Conservation (phyloP, 768 basidiomycete genomes). For the Russula compacta region DNA sequence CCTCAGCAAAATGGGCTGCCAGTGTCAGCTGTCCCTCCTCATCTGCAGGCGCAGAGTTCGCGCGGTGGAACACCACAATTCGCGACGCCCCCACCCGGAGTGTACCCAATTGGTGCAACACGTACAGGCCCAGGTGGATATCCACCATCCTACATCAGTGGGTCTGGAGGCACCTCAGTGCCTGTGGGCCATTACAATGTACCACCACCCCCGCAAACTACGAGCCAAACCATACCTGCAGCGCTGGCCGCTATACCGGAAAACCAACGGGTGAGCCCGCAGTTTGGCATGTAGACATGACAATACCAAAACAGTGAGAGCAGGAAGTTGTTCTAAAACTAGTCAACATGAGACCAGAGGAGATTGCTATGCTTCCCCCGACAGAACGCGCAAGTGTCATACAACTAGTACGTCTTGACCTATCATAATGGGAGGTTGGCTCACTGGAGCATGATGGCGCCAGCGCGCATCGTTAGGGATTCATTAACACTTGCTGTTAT, state of each 20-base stretch:
- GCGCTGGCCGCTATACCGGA: slow-evolving; percentile 54
- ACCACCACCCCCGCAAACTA: slow-evolving; percentile 13
- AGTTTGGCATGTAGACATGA: neutral
- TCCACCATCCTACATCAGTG: slow-evolving; percentile 1
- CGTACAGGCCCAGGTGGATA: slow-evolving; percentile 12
- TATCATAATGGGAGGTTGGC: neutral
- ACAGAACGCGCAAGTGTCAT: slow-evolving; percentile 68
- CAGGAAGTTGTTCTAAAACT: slow-evolving; percentile 73
- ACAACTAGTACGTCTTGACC: slow-evolving; percentile 55
- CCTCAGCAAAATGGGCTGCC: slow-evolving; percentile 18
- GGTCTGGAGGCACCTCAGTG: neutral
- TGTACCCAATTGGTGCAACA: neutral
- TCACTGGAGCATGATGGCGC: neutral
- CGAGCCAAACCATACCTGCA: slow-evolving; percentile 32
- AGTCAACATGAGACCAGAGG: slow-evolving; percentile 73
- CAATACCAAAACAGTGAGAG: slow-evolving; percentile 13
- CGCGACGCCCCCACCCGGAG: slow-evolving; percentile 1
- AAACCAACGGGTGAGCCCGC: slow-evolving; percentile 48
- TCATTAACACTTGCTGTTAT: neutral
- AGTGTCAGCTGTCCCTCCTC: slow-evolving; percentile 24
- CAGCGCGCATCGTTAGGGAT: slow-evolving; percentile 19
- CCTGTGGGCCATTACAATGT: slow-evolving; percentile 1
- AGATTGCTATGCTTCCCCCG: slow-evolving; percentile 67
- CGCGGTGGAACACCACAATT: slow-evolving; percentile 14
- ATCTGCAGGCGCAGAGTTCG: slow-evolving; percentile 27